Conservation (phyloP, 805 yeast species). For the Yarrowia porcina region DNA sequence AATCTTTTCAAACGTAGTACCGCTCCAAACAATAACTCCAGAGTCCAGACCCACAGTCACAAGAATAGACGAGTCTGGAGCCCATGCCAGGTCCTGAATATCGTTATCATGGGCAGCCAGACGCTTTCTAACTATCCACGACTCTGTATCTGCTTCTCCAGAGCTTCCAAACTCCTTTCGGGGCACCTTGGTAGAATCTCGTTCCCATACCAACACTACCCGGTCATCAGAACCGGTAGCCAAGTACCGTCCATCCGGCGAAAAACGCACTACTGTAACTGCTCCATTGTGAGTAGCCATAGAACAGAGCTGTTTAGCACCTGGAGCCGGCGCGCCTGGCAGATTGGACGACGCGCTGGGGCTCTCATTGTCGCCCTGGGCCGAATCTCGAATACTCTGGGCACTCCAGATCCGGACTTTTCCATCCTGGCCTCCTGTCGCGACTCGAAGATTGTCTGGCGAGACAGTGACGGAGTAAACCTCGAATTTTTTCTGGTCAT, state of each 20-base stretch:
- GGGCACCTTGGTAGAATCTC: slow-evolving; percentile 64
- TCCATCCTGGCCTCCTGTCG: slow-evolving; percentile 91
- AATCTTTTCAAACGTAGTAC: slow-evolving; percentile 82
- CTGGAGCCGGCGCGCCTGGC: slow-evolving; percentile 7
- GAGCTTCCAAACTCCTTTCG: slow-evolving; percentile 61
- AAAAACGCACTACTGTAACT: slow-evolving; percentile 87
- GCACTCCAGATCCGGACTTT: slow-evolving; percentile 91
- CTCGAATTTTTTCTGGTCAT: slow-evolving; percentile 76
- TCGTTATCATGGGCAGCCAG: slow-evolving; percentile 97
- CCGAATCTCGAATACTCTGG: slow-evolving; percentile 73
- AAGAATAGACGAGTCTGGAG: slow-evolving; percentile 85
- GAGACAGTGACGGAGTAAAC: slow-evolving; percentile 80
- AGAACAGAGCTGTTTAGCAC: slow-evolving; percentile 62
- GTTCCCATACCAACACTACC: slow-evolving; percentile 87
- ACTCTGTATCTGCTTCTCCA: slow-evolving; percentile 70
- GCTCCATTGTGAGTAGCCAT: slow-evolving; percentile 97
- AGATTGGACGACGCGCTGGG: background rate
- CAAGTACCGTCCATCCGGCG: slow-evolving; percentile 85
- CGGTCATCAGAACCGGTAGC: slow-evolving; percentile 97
- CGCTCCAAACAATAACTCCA: slow-evolving; percentile 91
- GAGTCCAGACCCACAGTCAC: slow-evolving; percentile 95
- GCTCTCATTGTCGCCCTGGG: slow-evolving; percentile 21
- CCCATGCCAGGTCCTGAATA: slow-evolving; percentile 97
- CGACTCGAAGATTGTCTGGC: slow-evolving; percentile 78
- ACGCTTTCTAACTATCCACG: slow-evolving; percentile 91